These are phyloP conservation scores for Botryotinia calthae DNA, from an alignment of 2,329 filamentous ascomycete species.

Conservation along the genomic window DNA sequence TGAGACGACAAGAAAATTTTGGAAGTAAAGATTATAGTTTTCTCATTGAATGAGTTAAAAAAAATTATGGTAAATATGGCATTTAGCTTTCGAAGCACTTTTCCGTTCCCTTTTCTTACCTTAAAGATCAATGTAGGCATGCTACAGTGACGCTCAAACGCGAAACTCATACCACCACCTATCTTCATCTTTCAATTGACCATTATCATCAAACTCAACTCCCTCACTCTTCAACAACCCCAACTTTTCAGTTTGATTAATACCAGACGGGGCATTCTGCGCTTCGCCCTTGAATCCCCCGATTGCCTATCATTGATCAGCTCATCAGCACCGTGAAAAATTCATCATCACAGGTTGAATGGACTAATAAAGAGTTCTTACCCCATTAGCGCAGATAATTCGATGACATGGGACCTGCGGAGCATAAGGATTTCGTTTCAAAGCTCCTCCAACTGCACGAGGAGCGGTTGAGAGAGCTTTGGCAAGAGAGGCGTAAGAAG, in stretches of 20 bases:
- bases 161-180: slow-evolving; percentile 2
- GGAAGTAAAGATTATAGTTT: background rate
- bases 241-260: slow-evolving; percentile 48
- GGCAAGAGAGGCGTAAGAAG: slow-evolving; percentile 58
- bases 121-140: background rate
- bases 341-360: background rate
- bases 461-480: slow-evolving; percentile 57
- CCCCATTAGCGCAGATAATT: slow-evolving; percentile 55
- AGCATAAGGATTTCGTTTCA: slow-evolving; percentile 60
- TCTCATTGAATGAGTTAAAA: no score
- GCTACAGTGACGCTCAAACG: background rate
- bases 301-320: slow-evolving; percentile 34
- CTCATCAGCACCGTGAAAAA: background rate
- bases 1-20: background rate
- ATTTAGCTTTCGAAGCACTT: background rate
- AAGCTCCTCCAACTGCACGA: slow-evolving; percentile 60
- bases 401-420: slow-evolving; percentile 62
- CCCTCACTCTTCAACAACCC: background rate
- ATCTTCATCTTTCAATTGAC: background rate
- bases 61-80: background rate
- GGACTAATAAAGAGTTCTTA: slow-evolving; percentile 33
- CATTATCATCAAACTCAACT: slow-evolving; percentile 3
- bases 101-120: background rate
- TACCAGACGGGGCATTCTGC: slow-evolving; percentile 49
- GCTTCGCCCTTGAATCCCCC: slow-evolving; percentile 53